A percentile compares a stretch with the other conserved stretches of the same genome.
Evolutionary conservation across 805 yeast species (phyloP).

Genomic region (Ogataea nakhonphanomensis): DNA sequence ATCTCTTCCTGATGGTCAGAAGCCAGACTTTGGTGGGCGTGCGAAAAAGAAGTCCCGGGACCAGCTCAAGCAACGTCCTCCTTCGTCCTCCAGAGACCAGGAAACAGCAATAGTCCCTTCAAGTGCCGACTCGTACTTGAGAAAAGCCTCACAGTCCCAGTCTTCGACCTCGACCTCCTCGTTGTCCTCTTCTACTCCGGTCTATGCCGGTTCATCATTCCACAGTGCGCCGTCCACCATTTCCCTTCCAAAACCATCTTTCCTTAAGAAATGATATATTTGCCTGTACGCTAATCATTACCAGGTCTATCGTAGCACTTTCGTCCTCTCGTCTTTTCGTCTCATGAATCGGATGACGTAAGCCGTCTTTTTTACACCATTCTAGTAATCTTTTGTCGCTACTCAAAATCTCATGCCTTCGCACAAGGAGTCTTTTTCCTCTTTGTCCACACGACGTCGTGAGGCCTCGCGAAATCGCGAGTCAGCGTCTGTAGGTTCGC

Average conservation of each 20-base stretch:
- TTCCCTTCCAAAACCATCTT: constrained; percentile 54
- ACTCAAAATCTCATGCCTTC: constrained; percentile 5
- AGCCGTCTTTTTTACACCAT: background rate
- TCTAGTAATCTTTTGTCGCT: constrained; percentile 2
- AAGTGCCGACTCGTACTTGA: constrained; percentile 17
- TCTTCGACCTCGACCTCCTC: constrained; percentile 14
- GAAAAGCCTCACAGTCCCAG: constrained; percentile 10
- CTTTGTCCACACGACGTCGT: constrained; percentile 10
- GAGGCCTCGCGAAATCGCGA: constrained; percentile 31
- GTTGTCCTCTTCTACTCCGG: constrained; percentile 17
- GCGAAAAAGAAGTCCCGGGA: constrained; percentile 6
- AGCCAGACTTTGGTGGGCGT: constrained; percentile 20
- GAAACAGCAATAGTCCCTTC: constrained; percentile 16
- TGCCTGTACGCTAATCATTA: constrained; percentile 11
- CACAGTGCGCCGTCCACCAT: constrained; percentile 55
- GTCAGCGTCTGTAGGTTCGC: constrained; percentile 18
- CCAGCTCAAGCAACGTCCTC: constrained; percentile 1
- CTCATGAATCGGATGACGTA: constrained; percentile 1
- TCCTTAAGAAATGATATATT: constrained; percentile 27
- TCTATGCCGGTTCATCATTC: constrained; percentile 56
- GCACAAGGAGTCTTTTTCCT: constrained; percentile 13
- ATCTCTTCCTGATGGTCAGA: constrained; percentile 22
- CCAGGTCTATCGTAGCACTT: background rate
- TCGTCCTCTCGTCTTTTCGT: background rate
- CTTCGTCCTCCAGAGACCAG: constrained; percentile 18